Base-by-base conservation (phyloP, 257 asterid genomes). In the Rubia yunnanensis region DNA sequence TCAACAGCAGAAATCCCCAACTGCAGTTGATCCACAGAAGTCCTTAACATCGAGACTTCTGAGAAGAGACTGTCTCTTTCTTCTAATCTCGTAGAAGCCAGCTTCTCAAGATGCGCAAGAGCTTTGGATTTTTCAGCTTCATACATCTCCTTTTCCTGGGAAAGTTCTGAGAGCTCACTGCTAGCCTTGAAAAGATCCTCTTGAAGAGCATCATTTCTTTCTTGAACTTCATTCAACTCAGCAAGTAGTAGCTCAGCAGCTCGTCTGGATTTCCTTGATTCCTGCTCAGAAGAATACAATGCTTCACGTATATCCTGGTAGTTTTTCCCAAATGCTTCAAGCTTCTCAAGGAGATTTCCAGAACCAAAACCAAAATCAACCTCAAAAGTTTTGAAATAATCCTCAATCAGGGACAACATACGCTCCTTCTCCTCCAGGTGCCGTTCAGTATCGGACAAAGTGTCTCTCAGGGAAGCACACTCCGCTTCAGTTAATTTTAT, bases 161-260 rank as follows among this genome's bases (percentile, higher is more conserved):
- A 86, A 77, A 88, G 76, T 75, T 73, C 79, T 54, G 89, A 83
- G 64, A 87, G 85, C 74, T 86, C 85, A 69, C 70, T 63, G 38
- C 66, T 70, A 77, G 80, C 80, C 60, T 82, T 83, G 52, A 76
- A 81, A 63, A 94, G 82, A 76, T 94, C 99, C 73, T 89, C 99
- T 76, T 94, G 97, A 74, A 90, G 95, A 63, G 73, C 70, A 65
- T 94, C 97, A 57, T 86, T 90, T 79, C 99, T 88, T 78, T 88
- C 99, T 76, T 94, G 95, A 78, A 94, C 99, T 79, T 94, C 99
- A 77, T 94, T 90, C 73, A 94, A 72, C 85, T 94, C 99, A 17
- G 95, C 96, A 70, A 94, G 91, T 73, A 94, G 80, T 41, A 94
- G 81, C 67, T 94, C 95, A 75, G 99, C 85, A 4, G 99, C 95